phyloP scores from a whole-genome alignment of 129 eudicot genomes.

The Artemisia annua region DNA sequence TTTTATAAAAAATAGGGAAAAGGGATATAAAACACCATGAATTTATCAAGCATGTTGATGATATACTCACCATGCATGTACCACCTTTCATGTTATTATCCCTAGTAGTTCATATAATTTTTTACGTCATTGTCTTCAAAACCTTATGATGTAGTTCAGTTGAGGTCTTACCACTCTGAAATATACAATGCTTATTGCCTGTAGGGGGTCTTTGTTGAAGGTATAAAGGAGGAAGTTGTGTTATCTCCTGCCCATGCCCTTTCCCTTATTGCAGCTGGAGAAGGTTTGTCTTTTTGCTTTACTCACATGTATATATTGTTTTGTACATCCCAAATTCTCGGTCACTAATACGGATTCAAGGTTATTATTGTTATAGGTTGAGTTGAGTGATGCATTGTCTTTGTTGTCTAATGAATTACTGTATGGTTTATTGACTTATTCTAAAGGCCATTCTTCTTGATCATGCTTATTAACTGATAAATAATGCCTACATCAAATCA shows the following conservation, averaged over 20 bases:
- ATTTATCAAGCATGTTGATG: slow-evolving; percentile 6
- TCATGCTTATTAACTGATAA: neutral
- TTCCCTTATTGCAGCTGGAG: slow-evolving; percentile 97
- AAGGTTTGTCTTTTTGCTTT: slow-evolving; percentile 53
- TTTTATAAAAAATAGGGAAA: slow-evolving; percentile 6
- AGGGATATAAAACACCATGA: neutral
- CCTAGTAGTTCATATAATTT: neutral
- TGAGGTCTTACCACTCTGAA: slow-evolving; percentile 16
- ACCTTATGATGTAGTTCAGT: slow-evolving; percentile 8
- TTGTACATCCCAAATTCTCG: slow-evolving; percentile 9
- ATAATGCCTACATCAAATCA: neutral
- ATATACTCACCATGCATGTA: neutral
- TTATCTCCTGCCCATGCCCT: slow-evolving; percentile 98
- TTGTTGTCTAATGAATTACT: no score
- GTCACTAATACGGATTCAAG: slow-evolving; percentile 1
- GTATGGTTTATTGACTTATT: no score
- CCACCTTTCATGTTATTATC: slow-evolving; percentile 1
- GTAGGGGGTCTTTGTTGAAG: slow-evolving; percentile 96
- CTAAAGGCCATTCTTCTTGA: no score
- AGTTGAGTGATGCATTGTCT: slow-evolving; percentile 10
- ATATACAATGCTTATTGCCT: slow-evolving; percentile 23
- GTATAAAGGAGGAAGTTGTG: slow-evolving; percentile 91
- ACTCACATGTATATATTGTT: slow-evolving; percentile 13
- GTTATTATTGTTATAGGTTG: neutral
- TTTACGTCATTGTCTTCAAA: slow-evolving; percentile 12